phyloP scores from a whole-genome alignment of 768 basidiomycete species.

The Lanmaoa pseudosensibilis region DNA sequence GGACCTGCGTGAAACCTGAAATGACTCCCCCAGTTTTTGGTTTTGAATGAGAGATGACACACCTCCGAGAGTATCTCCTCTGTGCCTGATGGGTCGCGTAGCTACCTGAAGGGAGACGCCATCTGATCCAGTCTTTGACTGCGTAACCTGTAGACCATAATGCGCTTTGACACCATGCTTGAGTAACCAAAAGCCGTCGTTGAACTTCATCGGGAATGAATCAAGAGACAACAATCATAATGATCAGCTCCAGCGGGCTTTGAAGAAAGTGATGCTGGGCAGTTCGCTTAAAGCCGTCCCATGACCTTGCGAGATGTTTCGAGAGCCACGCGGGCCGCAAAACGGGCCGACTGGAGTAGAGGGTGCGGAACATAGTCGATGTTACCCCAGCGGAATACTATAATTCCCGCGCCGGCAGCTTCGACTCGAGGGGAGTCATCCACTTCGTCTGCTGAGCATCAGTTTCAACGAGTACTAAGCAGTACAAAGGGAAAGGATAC shows the following conservation, averaged over 20 bases:
- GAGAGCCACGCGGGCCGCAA: neutral
- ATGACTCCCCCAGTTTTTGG: neutral
- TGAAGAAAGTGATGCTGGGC: neutral
- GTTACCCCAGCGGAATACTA: too few species aligned
- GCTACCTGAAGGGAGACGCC: conserved; percentile 61
- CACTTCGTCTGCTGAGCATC: neutral
- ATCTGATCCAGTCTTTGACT: conserved; percentile 42
- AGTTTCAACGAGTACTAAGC: neutral
- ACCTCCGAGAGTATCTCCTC: conserved; percentile 65
- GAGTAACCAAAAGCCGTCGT: conserved; percentile 72
- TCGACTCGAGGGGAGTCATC: neutral
- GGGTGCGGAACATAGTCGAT: neutral
- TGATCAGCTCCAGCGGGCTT: neutral
- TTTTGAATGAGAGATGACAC: conserved; percentile 7
- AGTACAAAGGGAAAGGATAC: neutral
- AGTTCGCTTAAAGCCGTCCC: neutral
- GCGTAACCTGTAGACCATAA: conserved; percentile 62
- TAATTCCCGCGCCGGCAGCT: neutral
- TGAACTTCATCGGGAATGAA: conserved; percentile 56
- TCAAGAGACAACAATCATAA: neutral
- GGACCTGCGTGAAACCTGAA: conserved; percentile 8
- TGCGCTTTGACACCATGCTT: conserved; percentile 60
- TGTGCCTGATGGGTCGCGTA: conserved; percentile 58
- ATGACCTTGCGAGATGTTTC: neutral
- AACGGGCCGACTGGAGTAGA: neutral